Conservation (phyloP, 2,329 filamentous ascomycete species). For the Alternaria hordeiaustralica region DNA sequence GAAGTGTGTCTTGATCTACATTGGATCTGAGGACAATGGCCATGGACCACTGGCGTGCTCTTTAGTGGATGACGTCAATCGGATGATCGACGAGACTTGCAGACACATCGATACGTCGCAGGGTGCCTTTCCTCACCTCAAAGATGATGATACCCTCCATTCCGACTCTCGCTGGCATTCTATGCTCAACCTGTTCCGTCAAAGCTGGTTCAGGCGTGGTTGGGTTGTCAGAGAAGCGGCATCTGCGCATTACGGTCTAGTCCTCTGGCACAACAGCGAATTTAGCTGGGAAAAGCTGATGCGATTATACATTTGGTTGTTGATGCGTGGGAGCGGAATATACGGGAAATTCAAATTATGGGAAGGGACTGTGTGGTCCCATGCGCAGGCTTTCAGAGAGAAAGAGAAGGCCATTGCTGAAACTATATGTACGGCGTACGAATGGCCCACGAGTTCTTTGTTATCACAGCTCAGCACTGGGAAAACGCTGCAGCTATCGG, state of each 20-base stretch:
- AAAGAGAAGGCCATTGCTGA: neutral
- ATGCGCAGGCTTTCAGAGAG: neutral
- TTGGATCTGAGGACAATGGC: constrained; percentile 4
- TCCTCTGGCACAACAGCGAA: neutral
- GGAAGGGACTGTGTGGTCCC: neutral
- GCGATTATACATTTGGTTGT: neutral
- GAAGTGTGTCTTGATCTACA: constrained; percentile 12
- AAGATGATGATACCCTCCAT: neutral
- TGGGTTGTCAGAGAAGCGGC: constrained; percentile 22
- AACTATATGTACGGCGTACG: too few species aligned
- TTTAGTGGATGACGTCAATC: constrained; percentile 8
- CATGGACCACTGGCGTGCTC: constrained; percentile 7
- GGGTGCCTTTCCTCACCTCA: neutral
- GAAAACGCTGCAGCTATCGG: neutral
- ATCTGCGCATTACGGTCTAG: neutral
- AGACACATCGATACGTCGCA: neutral
- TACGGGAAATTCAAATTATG: neutral
- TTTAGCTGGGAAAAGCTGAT: neutral
- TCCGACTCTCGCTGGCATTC: constrained; percentile 7
- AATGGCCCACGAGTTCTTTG: neutral
- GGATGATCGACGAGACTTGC: constrained; percentile 1
- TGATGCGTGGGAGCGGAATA: neutral
- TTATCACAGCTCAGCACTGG: neutral
- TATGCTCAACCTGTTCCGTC: neutral
- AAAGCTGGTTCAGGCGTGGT: constrained; percentile 13